Evolutionary conservation across 441 rosid genomes (phyloP).

Genomic region (Mallotus repandus): DNA sequence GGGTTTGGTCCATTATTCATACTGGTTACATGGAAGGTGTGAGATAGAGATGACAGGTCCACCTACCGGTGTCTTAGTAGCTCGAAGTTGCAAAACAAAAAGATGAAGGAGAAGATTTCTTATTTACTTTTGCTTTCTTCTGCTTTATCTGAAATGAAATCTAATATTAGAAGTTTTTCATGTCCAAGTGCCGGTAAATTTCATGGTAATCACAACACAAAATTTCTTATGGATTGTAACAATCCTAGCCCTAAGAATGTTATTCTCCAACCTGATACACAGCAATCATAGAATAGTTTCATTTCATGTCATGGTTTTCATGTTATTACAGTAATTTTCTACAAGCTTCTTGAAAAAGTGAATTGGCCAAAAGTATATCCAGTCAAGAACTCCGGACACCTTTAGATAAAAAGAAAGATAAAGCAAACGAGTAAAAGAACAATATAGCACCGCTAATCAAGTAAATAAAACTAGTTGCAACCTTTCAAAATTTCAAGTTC

Average conservation of each 20-base stretch:
- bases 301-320: neutral
- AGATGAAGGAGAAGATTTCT: slow-evolving; percentile 32
- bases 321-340: neutral
- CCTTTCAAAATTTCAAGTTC: no score
- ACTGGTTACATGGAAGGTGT: slow-evolving; percentile 74
- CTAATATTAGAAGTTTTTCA: slow-evolving; percentile 6
- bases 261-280: slow-evolving; percentile 1
- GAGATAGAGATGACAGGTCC: slow-evolving; percentile 65
- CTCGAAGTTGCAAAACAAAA: slow-evolving; percentile 55
- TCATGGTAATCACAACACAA: neutral
- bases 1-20: slow-evolving; percentile 67
- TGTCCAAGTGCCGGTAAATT: neutral
- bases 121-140: slow-evolving; percentile 4
- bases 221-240: neutral
- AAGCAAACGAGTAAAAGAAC: no score
- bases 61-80: slow-evolving; percentile 62
- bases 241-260: neutral
- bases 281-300: neutral
- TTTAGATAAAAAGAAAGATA: neutral
- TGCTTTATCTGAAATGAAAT: slow-evolving; percentile 19
- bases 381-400: no score
- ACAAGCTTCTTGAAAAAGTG: neutral
- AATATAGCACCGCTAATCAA: neutral
- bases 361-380: no score
- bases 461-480: neutral